Evolutionary conservation across 2,329 filamentous ascomycete species (phyloP).

Genomic region (Ilyonectria mors-panacis): DNA sequence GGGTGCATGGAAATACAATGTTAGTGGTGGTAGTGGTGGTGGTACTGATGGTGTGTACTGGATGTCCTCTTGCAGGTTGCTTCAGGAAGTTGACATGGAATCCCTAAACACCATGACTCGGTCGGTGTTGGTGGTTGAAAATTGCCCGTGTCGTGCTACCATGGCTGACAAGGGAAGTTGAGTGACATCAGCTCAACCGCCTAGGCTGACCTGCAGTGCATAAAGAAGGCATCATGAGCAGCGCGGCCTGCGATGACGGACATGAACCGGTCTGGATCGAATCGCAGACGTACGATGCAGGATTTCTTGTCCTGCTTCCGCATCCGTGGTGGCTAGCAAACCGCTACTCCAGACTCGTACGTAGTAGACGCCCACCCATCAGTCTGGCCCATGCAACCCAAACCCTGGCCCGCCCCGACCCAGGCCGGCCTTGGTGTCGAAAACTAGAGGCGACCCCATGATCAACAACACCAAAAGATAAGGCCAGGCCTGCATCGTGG

Average conservation of each 20-base stretch:
- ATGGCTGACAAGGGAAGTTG: neutral
- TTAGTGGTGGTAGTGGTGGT: neutral
- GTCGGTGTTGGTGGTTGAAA: neutral
- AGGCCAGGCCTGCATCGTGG: constrained; percentile 32
- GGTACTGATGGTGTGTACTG: neutral
- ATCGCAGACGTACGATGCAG: constrained; percentile 1
- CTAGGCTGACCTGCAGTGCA: neutral
- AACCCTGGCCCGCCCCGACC: constrained; percentile 19
- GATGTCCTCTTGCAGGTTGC: neutral
- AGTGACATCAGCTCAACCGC: neutral
- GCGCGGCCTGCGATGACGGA: constrained; percentile 3
- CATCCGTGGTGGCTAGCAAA: neutral
- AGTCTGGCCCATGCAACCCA: constrained; percentile 1
- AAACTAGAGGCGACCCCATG: constrained; percentile 31
- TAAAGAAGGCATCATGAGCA: neutral
- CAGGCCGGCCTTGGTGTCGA: constrained; percentile 17
- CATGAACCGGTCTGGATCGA: constrained; percentile 9
- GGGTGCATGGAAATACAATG: neutral
- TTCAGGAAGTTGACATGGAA: neutral
- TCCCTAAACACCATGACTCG: neutral
- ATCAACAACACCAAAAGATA: constrained; percentile 36
- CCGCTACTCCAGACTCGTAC: neutral
- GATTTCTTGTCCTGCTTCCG: neutral
- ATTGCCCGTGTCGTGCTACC: neutral
- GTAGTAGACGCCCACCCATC: constrained; percentile 1